phyloP scores from a whole-genome alignment of 192 early-diverging fungal genomes.

The Kickxella alabastrina region DNA sequence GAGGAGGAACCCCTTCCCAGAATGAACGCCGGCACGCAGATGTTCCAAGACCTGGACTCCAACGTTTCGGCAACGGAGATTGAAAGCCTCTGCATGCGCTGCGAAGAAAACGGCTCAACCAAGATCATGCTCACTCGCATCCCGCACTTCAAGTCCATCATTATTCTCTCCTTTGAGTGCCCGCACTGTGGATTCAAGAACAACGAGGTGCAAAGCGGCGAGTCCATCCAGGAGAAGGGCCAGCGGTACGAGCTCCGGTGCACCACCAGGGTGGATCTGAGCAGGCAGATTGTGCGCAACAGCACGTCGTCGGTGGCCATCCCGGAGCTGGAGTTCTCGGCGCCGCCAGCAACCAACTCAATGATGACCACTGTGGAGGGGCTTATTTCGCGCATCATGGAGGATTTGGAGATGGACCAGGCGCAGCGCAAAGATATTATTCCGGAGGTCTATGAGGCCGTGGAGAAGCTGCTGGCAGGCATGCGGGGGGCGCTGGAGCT shows the following conservation, averaged over 20 bases:
- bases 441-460: slow-evolving; percentile 66
- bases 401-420: slow-evolving; percentile 77
- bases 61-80: slow-evolving; percentile 73
- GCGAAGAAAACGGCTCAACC: slow-evolving; percentile 82
- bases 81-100: slow-evolving; percentile 88
- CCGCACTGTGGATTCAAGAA: slow-evolving; percentile 85
- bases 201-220: slow-evolving; percentile 87
- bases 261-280: slow-evolving; percentile 70
- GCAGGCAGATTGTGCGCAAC: slow-evolving; percentile 89
- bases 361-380: slow-evolving; percentile 92
- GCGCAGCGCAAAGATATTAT: slow-evolving; percentile 68
- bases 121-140: slow-evolving; percentile 83
- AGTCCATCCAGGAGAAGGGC: slow-evolving; percentile 80
- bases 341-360: slow-evolving; percentile 77
- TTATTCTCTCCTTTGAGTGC: slow-evolving; percentile 81
- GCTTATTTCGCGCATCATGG: slow-evolving; percentile 67
- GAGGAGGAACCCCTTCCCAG: slow-evolving; percentile 24
- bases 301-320: slow-evolving; percentile 74
- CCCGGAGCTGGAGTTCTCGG: slow-evolving; percentile 83
- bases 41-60: slow-evolving; percentile 70
- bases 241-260: slow-evolving; percentile 61
- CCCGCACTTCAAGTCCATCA: slow-evolving; percentile 88
- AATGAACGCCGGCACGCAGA: slow-evolving; percentile 40
- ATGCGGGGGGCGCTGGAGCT: slow-evolving; percentile 55
- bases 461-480: slow-evolving; percentile 64